Evolutionary conservation across 176 grass and related monocot genomes (phyloP).

Genomic region (Oryza nivara): DNA sequence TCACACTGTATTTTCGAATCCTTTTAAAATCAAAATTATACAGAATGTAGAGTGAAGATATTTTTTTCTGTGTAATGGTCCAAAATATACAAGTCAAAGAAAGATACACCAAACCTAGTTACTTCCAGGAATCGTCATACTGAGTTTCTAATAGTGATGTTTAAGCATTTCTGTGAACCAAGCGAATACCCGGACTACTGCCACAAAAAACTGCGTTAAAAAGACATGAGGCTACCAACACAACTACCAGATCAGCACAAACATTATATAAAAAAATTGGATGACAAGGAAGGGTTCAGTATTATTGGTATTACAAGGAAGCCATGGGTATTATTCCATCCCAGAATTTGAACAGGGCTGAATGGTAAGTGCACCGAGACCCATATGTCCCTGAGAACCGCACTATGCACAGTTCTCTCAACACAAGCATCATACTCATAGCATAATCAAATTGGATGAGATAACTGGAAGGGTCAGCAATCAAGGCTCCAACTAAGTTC

Average conservation of each 20-base stretch:
- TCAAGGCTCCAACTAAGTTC: not conserved
- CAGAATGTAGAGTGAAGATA: not conserved
- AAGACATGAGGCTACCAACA: conserved; percentile 10
- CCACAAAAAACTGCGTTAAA: not conserved
- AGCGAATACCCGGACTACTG: not conserved
- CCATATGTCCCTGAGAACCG: not conserved
- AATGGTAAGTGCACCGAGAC: not conserved
- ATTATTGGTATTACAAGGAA: too few species aligned
- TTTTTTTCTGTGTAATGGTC: not conserved
- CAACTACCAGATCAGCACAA: not conserved
- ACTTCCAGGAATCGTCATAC: not conserved
- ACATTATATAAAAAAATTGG: not conserved
- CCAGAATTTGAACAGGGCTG: not conserved
- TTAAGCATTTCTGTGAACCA: not conserved
- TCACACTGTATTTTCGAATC: conserved; percentile 7
- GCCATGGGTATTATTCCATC: not conserved
- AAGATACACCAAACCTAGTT: not conserved
- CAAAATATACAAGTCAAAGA: not conserved
- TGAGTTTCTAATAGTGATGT: not conserved
- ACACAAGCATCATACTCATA: not conserved
- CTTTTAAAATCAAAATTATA: conserved; percentile 7
- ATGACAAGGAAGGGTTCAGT: not conserved
- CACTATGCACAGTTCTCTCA: not conserved
- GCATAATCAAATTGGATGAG: not conserved
- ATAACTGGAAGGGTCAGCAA: not conserved